A percentile compares a stretch with the other conserved stretches of the same genome.
phyloP scores from a whole-genome alignment of 495 filamentous ascomycete genomes.

The Pyronema domesticum region DNA sequence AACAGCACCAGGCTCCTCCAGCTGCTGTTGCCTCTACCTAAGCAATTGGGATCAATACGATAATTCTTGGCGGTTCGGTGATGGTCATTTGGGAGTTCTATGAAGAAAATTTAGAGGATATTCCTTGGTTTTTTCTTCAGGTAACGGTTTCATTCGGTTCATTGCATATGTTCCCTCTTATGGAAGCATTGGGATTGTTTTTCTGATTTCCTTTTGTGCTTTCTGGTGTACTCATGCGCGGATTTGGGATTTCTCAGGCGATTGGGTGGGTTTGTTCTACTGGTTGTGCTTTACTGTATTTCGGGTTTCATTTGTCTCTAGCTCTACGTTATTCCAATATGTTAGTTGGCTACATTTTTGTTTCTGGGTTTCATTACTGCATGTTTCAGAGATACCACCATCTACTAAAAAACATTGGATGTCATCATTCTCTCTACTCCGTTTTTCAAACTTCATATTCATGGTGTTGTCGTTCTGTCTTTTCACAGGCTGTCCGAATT shows the following conservation, averaged over 20 bases:
- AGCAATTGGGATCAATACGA: not conserved
- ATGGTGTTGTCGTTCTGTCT: too few relatives aligned
- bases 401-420: not conserved
- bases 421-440: not conserved
- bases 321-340: not conserved
- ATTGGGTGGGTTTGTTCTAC: not conserved
- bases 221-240: slow-evolving; percentile 4
- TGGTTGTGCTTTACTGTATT: not conserved
- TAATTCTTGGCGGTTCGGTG: not conserved
- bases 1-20: slow-evolving; percentile 9
- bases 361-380: too few relatives aligned
- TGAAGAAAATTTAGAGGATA: slow-evolving; percentile 2
- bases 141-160: slow-evolving; percentile 15
- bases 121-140: slow-evolving; percentile 10
- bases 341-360: not conserved
- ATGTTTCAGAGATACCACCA: not conserved
- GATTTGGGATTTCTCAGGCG: slow-evolving; percentile 2
- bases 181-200: slow-evolving; percentile 2
- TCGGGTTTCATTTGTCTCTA: not conserved
- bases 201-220: slow-evolving; percentile 4
- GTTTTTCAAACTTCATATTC: not conserved
- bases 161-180: slow-evolving; percentile 7
- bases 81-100: not conserved
- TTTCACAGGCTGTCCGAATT: too few relatives aligned
- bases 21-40: slow-evolving; percentile 7